Evolutionary conservation across 2,329 filamentous ascomycete genomes (phyloP), one percentile per base, ranked within the genome.

Genomic region (Epichloe elymi): DNA sequence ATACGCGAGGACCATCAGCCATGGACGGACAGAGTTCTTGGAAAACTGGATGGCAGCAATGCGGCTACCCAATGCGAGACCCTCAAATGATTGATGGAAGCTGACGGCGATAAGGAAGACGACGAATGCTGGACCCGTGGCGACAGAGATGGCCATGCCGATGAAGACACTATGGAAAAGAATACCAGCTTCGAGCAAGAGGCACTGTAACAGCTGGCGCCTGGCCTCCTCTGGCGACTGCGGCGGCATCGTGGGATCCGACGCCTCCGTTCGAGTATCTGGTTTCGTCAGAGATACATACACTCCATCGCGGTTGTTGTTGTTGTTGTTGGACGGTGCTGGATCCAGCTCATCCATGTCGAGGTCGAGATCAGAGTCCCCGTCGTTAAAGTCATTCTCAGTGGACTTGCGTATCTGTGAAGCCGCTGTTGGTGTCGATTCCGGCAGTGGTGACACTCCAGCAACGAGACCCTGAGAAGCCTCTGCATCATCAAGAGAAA

Each of bases 61-160:
- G 52, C 88, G 85, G 42, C 86, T 86, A 6, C 88, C 88, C 4
- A 95, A 78, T 0, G 88, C 88, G 14, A 95, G 80, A 2, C 88
- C 88, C 69, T 95, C 88, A 57, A 95, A 95, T 1, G 86, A 88
- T 69, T 95, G 86, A 61, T 93, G 87, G 66, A 91, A 90, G 56
- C 79, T 81, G 55, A 93, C 89, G 47, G 87, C 87, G 33, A 90
- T 74, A 0, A 93, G 72, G 56, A 93, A 86, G 12, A 91, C 85
- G 41, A 88, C 72, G 61, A 93, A 93, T 1, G 85, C 80, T 0
- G 86, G 83, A 0, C 86, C 86, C 0, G 85, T 88, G 0, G 87
- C 83, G 1, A 93, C 87, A 1, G 85, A 88, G 33, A 93, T 75
- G 4, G 87, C 86, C 85, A 91, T 90, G 55, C 87, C 87, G 59